Evolutionary conservation across 768 basidiomycete species (phyloP), one percentile per base, ranked within the genome.

Genomic region (Trametes coccinea): DNA sequence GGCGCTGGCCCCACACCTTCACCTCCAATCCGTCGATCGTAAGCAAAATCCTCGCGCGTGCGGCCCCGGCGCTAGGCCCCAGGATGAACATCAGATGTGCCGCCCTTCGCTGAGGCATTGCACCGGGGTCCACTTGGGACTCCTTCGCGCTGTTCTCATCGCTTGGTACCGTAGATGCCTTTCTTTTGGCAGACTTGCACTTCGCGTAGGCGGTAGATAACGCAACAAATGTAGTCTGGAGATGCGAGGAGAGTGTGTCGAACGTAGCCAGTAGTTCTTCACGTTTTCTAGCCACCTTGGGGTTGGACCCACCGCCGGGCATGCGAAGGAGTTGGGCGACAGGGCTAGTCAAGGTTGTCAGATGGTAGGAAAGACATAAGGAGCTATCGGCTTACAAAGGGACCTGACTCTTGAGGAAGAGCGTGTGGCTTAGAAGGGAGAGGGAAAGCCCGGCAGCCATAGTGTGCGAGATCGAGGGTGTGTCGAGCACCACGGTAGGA

Each of bases 351-450:
- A 29, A 16, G 50, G 39, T 5, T 41, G 30, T 45, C 41, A 10
- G 9, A 39, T 27, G 10, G 22, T 22, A 22, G 22, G 22, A 22
- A 22, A 22, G 22, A 22, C 22, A 22, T 22, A 22, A 22, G 22
- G 22, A 22, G 22, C 22, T 22, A 22, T 22, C 22, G 22, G 22
- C 89, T 74, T 67, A 92, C 90, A 92, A 85, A 1, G 90, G 90
- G 0, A 92, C 78, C 66, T 92, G 90, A 63, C 82, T 87, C 71
- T 92, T 93, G 57, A 92, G 75, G 69, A 89, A 93, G 16, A 92
- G 71, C 2, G 91, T 80, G 69, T 92, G 89, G 0, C 84, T 84
- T 0, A 93, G 74, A 30, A 91, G 72, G 60, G 81, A 83, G 11
- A 79, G 77, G 2, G 88, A 84, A 2, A 93, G 80, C 22, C 80